These are phyloP conservation scores for Mycena maculata DNA, from an alignment of 768 basidiomycete species.

Conservation along the genomic window DNA sequence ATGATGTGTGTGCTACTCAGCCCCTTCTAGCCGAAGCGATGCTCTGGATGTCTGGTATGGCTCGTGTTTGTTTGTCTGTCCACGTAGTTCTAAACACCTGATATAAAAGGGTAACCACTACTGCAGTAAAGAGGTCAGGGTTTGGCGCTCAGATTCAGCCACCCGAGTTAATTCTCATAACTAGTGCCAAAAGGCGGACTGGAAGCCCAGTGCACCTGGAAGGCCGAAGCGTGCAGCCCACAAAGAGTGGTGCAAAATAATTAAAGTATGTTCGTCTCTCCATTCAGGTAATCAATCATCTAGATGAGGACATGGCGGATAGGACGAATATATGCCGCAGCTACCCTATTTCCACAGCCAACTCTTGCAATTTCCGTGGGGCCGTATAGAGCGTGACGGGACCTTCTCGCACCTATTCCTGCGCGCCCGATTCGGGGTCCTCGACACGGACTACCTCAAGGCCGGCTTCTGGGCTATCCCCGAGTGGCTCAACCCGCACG, in stretches of 20 bases:
- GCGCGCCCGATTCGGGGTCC: slow-evolving; percentile 49
- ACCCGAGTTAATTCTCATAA: not conserved
- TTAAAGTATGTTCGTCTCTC: slow-evolving; percentile 38
- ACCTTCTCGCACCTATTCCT: slow-evolving; percentile 49
- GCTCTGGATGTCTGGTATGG: slow-evolving; percentile 23
- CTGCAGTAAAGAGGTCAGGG: slow-evolving; percentile 26
- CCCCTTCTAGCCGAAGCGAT: slow-evolving; percentile 20
- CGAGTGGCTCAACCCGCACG: slow-evolving; percentile 44
- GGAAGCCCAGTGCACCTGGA: slow-evolving; percentile 42
- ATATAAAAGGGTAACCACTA: slow-evolving; percentile 19
- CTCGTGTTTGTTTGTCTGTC: not conserved
- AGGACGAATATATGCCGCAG: slow-evolving; percentile 49
- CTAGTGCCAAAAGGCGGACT: slow-evolving; percentile 51
- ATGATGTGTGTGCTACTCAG: not conserved
- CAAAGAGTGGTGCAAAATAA: slow-evolving; percentile 46
- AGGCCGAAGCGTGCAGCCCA: slow-evolving; percentile 38
- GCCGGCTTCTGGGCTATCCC: slow-evolving; percentile 53
- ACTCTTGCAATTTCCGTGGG: slow-evolving; percentile 55
- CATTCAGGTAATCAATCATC: not conserved
- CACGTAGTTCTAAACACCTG: not conserved
- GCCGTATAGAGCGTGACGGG: slow-evolving; percentile 53
- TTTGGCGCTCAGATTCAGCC: not conserved
- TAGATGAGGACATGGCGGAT: not conserved
- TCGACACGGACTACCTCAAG: slow-evolving; percentile 44
- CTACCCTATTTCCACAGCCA: slow-evolving; percentile 47